Evolutionary conservation across 345 rosid genomes (phyloP).

Genomic region (Psidium guajava): DNA sequence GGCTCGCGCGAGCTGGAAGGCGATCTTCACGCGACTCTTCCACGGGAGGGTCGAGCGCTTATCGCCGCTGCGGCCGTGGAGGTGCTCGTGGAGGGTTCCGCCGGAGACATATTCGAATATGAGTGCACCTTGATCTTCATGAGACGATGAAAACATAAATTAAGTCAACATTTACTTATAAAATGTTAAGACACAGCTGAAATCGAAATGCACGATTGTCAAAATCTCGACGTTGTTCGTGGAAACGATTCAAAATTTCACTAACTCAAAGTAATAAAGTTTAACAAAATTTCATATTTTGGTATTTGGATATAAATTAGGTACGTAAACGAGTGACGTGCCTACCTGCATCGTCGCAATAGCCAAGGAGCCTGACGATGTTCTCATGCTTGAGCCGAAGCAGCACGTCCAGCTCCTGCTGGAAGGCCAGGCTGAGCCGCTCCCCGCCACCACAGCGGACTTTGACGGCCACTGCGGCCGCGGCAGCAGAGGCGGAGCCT

Average conservation of each 20-base stretch:
- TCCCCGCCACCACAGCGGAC: slow-evolving; percentile 23
- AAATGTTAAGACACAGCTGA: background rate
- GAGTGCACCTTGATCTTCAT: slow-evolving; percentile 54
- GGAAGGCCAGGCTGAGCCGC: slow-evolving; percentile 50
- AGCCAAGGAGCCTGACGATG: slow-evolving; percentile 71
- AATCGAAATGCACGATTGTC: background rate
- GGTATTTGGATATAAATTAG: background rate
- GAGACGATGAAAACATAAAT: background rate
- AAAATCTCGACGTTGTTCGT: background rate
- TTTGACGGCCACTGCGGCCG: background rate
- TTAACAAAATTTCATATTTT: background rate
- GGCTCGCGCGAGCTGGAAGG: slow-evolving; percentile 62
- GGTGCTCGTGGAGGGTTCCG: slow-evolving; percentile 65
- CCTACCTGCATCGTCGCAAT: slow-evolving; percentile 50
- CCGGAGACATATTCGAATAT: slow-evolving; percentile 51
- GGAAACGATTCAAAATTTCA: background rate
- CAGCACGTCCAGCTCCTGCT: slow-evolving; percentile 63
- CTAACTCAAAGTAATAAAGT: background rate
- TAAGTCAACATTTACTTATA: background rate
- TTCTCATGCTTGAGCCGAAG: slow-evolving; percentile 49
- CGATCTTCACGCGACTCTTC: slow-evolving; percentile 44
- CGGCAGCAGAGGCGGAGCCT: background rate
- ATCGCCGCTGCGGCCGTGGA: slow-evolving; percentile 15
- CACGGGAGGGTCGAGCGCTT: slow-evolving; percentile 29
- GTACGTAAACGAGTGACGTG: background rate